Base-by-base conservation (phyloP, 2,329 filamentous ascomycete species). In the Colletotrichum truncatum region DNA sequence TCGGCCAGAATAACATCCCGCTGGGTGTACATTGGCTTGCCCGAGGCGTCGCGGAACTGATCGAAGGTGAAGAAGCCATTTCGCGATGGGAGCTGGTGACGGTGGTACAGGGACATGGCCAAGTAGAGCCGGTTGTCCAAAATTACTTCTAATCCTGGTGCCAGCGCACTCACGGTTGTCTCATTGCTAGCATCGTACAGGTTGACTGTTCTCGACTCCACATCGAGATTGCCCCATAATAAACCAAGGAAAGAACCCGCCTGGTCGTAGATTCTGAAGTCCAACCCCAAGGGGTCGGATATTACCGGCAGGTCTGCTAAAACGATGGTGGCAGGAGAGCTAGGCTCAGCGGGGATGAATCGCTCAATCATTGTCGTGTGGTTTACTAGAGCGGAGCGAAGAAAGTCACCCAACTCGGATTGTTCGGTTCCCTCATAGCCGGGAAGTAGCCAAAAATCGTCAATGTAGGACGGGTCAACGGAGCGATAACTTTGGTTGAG, bases 401-500 rank as follows among this genome's bases (percentile, higher is more conserved):
- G 28, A 6, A 56, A 14, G 10, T 49, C 23, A 11, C 67, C 69
- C n/a, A 49, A 4, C 69, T 36, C 1, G 9, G n/a, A 21, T 38
- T 52, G n/a, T 49, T 65, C 70, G 2, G 25, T 63, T 9, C 68
- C 70, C 1, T 66, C 25, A 28, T 69, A 68, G 6, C 65, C 68
- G 3, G 53, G 36, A 60, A 67, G 53, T 11, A 11, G 65, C 68
- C 69, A 71, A 23, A 65, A 69, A 38, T 71, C 68, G 6, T 67
- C 7, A 4, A 52, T 55, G 34, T 70, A 71, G 7, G 62, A 58
- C 3, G 65, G 62, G n/a, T 71, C 67, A n/a, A n/a, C n/a, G n/a
- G n/a, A n/a, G n/a, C n/a, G 3, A 34, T n/a, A 1, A 34, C 34
- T 21, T 52, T 62, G 2, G 66, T 30, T 3, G 30, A 28, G 16